Evolutionary conservation across 345 rosid species (phyloP).

Genomic region (Nephelium lappaceum): DNA sequence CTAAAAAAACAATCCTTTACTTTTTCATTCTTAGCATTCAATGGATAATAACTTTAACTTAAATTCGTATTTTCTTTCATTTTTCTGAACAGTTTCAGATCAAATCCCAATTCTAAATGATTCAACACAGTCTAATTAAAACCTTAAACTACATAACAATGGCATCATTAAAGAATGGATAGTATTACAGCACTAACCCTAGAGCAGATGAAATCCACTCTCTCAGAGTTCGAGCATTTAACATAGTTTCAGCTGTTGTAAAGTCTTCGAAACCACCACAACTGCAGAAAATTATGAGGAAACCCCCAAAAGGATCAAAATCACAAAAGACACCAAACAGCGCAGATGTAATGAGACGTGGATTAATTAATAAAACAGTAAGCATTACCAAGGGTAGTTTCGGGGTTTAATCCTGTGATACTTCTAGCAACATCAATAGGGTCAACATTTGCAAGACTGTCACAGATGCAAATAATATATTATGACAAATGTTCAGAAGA

Average conservation of each 20-base stretch:
- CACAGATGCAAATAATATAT: slow-evolving; percentile 23
- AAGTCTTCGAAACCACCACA: slow-evolving; percentile 96
- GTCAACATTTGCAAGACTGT: slow-evolving; percentile 97
- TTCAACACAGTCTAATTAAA: slow-evolving; percentile 8
- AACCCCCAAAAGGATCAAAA: slow-evolving; percentile 14
- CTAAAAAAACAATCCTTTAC: neutral
- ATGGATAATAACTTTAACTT: slow-evolving; percentile 6
- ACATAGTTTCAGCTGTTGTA: slow-evolving; percentile 98
- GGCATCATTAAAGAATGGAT: neutral
- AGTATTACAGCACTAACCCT: slow-evolving; percentile 60
- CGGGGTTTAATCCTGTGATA: slow-evolving; percentile 77
- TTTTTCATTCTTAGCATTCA: slow-evolving; percentile 1
- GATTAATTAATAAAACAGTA: neutral
- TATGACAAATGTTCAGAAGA: slow-evolving; percentile 14
- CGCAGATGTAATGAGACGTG: neutral
- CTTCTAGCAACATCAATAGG: slow-evolving; percentile 93
- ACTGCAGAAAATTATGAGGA: slow-evolving; percentile 47
- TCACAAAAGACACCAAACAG: neutral
- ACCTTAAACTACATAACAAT: slow-evolving; percentile 13
- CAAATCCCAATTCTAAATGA: slow-evolving; percentile 3
- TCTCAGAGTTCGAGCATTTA: slow-evolving; percentile 96
- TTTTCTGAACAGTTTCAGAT: neutral
- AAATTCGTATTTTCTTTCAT: neutral
- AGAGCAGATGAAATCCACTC: slow-evolving; percentile 91
- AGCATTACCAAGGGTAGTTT: slow-evolving; percentile 81